These are phyloP conservation scores for Cryphonectria nitschkei DNA, from an alignment of 2,329 filamentous ascomycete species.

Conservation along the genomic window DNA sequence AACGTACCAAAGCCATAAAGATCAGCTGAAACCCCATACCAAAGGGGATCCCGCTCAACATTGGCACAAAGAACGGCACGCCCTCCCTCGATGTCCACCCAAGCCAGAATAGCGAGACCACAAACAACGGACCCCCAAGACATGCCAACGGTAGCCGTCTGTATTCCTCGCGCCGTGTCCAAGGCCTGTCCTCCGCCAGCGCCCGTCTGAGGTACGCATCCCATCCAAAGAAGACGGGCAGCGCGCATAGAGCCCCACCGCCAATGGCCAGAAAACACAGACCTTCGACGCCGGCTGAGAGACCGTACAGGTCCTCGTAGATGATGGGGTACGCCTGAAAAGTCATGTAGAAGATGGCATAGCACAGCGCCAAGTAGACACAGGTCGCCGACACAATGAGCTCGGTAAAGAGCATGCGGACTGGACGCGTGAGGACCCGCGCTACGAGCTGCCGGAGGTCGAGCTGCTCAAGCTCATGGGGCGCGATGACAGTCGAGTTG, in stretches of 20 bases:
- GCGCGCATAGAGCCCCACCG: constrained; percentile 61
- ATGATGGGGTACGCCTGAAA: constrained; percentile 77
- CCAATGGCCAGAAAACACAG: constrained; percentile 72
- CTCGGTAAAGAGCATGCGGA: constrained; percentile 74
- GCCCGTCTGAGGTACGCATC: constrained; percentile 62
- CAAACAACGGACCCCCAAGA: constrained; percentile 68
- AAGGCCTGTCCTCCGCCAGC: constrained; percentile 52
- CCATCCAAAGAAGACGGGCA: constrained; percentile 67
- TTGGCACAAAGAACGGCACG: constrained; percentile 58
- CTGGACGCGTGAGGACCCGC: constrained; percentile 71
- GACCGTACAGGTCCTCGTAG: constrained; percentile 65
- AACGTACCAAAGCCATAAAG: constrained; percentile 61
- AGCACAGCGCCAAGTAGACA: constrained; percentile 71
- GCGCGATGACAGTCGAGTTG: constrained; percentile 56
- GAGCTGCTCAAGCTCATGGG: constrained; percentile 65
- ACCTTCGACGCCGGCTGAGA: constrained; percentile 66
- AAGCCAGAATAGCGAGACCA: constrained; percentile 62
- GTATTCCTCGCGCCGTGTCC: constrained; percentile 67
- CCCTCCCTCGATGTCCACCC: constrained; percentile 58
- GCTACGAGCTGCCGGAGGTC: constrained; percentile 62
- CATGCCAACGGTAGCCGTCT: constrained; percentile 73
- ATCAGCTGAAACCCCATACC: constrained; percentile 65
- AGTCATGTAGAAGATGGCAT: constrained; percentile 70
- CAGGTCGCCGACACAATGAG: constrained; percentile 74
- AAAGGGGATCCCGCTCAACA: constrained; percentile 64